Conservation (phyloP, 768 basidiomycete genomes). For the Boletus eberwhitei region DNA sequence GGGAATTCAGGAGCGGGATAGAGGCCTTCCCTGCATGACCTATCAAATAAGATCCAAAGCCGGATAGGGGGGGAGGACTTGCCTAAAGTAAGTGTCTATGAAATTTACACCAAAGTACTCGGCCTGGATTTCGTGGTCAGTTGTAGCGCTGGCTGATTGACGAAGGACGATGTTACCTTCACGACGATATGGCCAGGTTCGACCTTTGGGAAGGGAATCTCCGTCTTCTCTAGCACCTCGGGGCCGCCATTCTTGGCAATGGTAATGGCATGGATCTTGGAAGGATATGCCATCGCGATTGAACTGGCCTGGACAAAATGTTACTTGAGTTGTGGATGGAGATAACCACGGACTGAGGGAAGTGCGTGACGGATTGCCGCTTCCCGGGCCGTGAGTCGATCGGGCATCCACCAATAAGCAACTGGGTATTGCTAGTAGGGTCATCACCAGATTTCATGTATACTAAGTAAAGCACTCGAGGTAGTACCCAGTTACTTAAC, state of each 20-base stretch:
- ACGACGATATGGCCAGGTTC: conserved; percentile 56
- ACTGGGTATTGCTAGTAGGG: too few relatives aligned
- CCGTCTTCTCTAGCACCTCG: conserved; percentile 70
- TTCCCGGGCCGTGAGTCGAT: too few relatives aligned
- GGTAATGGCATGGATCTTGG: conserved; percentile 66
- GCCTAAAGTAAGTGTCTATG: conserved; percentile 82
- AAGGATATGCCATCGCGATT: conserved; percentile 50
- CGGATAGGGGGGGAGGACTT: conserved; percentile 14
- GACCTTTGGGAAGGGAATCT: conserved; percentile 64
- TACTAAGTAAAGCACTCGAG: too few relatives aligned
- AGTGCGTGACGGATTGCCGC: too few relatives aligned
- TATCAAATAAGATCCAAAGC: not conserved
- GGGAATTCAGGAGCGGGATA: conserved; percentile 62
- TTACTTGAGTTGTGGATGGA: too few relatives aligned
- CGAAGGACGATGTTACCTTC: conserved; percentile 22
- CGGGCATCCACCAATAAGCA: too few relatives aligned
- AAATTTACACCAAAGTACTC: conserved; percentile 85
- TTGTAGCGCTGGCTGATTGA: not conserved
- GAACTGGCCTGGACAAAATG: too few relatives aligned
- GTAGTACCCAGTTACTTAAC: too few relatives aligned
- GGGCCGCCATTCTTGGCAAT: conserved; percentile 71
- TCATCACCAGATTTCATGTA: too few relatives aligned
- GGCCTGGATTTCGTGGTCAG: conserved; percentile 38
- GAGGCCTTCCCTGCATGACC: conserved; percentile 50
- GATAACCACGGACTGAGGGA: too few relatives aligned